Evolutionary conservation across 164 flowering plant species (phyloP).

Genomic region (Nymphaea thermarum): DNA sequence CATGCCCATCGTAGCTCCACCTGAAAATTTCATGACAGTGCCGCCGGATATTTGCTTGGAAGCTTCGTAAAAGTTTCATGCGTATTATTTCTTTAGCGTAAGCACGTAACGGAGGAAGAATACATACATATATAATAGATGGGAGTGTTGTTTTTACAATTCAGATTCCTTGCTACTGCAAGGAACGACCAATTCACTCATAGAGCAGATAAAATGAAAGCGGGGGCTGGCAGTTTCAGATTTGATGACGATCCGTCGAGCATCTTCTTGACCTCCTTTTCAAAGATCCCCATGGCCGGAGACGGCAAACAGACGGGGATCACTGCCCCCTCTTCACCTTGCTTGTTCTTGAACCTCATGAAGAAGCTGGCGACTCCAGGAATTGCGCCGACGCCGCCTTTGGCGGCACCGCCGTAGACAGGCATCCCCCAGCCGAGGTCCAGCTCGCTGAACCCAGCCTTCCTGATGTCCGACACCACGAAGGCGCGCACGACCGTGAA

Average conservation of each 20-base stretch:
- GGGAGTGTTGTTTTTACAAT: too few relatives aligned
- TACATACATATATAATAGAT: too few relatives aligned
- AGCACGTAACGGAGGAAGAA: too few relatives aligned
- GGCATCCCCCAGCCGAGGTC: conserved; percentile 66
- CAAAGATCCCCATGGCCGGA: conserved; percentile 37
- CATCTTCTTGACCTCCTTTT: conserved; percentile 16
- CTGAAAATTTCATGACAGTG: too few relatives aligned
- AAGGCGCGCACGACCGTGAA: conserved; percentile 23
- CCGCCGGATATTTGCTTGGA: too few relatives aligned
- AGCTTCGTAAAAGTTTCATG: too few relatives aligned
- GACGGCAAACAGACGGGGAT: conserved; percentile 44
- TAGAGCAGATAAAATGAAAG: neutral
- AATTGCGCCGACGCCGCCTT: conserved; percentile 29
- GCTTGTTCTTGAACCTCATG: conserved; percentile 17
- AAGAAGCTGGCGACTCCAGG: conserved; percentile 35
- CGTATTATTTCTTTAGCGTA: too few relatives aligned
- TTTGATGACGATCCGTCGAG: neutral
- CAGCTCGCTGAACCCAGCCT: conserved; percentile 31
- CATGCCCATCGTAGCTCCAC: too few relatives aligned
- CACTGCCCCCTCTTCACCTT: conserved; percentile 39
- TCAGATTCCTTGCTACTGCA: too few relatives aligned
- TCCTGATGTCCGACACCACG: conserved; percentile 41
- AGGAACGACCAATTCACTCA: neutral
- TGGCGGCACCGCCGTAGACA: conserved; percentile 37
- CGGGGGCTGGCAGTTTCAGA: neutral